Evolutionary conservation across 164 flowering plant genomes (phyloP), one percentile per base, ranked within the genome.

Genomic region (Kalanchoe fedtschenkoi): DNA sequence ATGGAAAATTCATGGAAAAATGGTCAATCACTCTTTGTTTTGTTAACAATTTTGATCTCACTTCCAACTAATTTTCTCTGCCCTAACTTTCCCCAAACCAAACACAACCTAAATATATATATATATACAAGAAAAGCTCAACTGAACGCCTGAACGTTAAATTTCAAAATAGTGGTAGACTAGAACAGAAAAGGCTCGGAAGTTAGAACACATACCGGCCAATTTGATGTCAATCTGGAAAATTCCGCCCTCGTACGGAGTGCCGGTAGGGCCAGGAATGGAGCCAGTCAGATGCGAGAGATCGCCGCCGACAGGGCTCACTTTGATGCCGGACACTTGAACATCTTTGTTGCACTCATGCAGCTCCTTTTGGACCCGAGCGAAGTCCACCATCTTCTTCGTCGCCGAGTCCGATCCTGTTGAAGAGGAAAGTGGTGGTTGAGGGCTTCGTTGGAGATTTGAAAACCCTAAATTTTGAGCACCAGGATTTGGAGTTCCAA

Each of bases 231-330:
- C 96, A 60, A 93, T 85, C 51, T 74, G 76, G 68, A 93, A 93
- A 34, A 71, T 66, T 37, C 99, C 99, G 2, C 95, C 99, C 69
- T 90, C 96, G 38, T 93, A 93, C 30, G 99, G 99, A 7, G 99
- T 88, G 28, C 75, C 86, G 26, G 76, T 1, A 1, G 97, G 99
- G 13, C 99, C 99, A 9, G 89, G 78, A 61, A 93, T 90, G 26
- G 80, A 80, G 21, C 99, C 99, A 26, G 75, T 58, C 58, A 93
- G 76, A 58, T 81, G 89, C 4, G 87, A 65, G n/a, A 93, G 87
- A 57, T 69, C 71, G 60, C 85, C 81, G 44, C 75, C 71, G 10
- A 77, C 72, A n/a, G 87, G 92, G 55, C 62, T 38, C 26, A 93
- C 86, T 62, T 68, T 77, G 33, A 93, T 83, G 24, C 99, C 99